phyloP scores from a whole-genome alignment of 306 rosid genomes.

The Sphenostylis stenocarpa region DNA sequence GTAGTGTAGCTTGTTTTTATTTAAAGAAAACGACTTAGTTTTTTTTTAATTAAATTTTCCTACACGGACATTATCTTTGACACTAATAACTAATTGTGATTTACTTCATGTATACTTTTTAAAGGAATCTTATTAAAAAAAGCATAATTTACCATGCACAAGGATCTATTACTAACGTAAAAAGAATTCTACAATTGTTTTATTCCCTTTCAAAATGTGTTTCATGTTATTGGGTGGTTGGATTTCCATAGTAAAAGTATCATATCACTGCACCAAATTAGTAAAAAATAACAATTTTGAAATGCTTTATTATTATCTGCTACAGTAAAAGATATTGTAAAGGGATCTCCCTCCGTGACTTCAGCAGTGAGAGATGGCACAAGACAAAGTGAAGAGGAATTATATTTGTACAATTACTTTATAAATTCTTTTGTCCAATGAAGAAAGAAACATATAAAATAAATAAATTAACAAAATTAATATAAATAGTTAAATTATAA shows the following conservation, averaged over 20 bases:
- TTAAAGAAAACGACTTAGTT: background rate
- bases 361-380: background rate
- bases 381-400: background rate
- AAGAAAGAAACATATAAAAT: background rate
- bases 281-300: background rate
- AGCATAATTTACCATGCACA: background rate
- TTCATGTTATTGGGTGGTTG: background rate
- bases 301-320: background rate
- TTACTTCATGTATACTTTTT: background rate
- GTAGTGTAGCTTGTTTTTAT: background rate
- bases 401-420: background rate
- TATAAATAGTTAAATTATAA: no score
- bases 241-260: background rate
- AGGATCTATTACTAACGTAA: background rate
- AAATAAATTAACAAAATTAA: background rate
- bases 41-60: background rate
- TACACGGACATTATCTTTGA: background rate
- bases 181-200: background rate
- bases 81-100: background rate
- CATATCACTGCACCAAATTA: background rate
- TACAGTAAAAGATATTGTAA: background rate
- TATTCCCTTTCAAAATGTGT: background rate
- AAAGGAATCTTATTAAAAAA: background rate
- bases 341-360: background rate
- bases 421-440: background rate